A percentile compares a stretch with the other conserved stretches of the same genome.
phyloP scores from a whole-genome alignment of 192 early-diverging fungal genomes.

The Pilobolus umbonatus region DNA sequence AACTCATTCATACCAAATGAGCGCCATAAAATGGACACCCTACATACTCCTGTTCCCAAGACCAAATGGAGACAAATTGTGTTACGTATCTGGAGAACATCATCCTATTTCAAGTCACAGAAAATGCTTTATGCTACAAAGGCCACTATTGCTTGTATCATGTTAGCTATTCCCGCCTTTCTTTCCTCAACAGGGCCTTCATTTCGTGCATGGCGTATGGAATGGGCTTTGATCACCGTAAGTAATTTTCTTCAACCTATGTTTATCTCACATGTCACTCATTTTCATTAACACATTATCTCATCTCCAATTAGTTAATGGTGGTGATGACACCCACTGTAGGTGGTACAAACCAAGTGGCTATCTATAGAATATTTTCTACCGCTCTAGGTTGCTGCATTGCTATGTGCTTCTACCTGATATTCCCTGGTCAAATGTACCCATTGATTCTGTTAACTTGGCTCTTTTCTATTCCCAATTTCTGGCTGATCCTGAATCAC shows the following conservation, averaged over 20 bases:
- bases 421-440: conserved; percentile 42
- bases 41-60: conserved; percentile 57
- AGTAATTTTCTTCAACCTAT: background rate
- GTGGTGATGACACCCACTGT: conserved; percentile 85
- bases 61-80: conserved; percentile 41
- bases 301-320: conserved; percentile 36
- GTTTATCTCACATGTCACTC: background rate
- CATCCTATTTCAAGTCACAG: conserved; percentile 56
- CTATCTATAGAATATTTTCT: conserved; percentile 64
- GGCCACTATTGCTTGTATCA: conserved; percentile 54
- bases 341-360: conserved; percentile 68
- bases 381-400: conserved; percentile 63
- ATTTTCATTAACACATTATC: background rate
- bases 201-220: conserved; percentile 60
- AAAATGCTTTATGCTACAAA: conserved; percentile 74
- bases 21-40: conserved; percentile 31
- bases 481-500: conserved; percentile 59
- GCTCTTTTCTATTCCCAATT: conserved; percentile 62
- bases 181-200: conserved; percentile 42
- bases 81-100: conserved; percentile 52
- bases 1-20: conserved; percentile 29
- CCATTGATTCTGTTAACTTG: conserved; percentile 44
- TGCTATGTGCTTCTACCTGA: conserved; percentile 53
- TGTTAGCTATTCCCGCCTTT: conserved; percentile 62
- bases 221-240: conserved; percentile 76